Evolutionary conservation across 169 alveolate genomes (phyloP), one percentile per base, ranked within the genome.

Genomic region (Plasmodium malariae): DNA sequence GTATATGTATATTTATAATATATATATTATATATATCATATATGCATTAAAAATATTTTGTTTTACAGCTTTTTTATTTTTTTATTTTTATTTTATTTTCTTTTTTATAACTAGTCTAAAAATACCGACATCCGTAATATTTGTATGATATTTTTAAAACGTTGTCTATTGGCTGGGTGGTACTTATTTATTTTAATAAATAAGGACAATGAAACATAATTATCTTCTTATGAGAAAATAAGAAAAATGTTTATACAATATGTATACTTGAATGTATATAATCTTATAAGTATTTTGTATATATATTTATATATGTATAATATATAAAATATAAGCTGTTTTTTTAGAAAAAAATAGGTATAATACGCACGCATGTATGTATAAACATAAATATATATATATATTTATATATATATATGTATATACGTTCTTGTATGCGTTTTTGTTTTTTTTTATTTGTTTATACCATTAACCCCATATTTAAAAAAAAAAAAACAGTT

Each of bases 381-480:
- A 48, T 48, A 4, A 14, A n/a, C 26, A 55, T 17, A 3, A 36
- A 63, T 34, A 63, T 19, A 14, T 12, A 17, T 63, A 28, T 36
- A 32, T 32, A 63, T 34, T n/a, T 34, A 63, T 63, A 55, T 17
- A 55, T 55, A 55, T 19, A 55, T 55, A 21, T 17, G 32, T 3
- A 2, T 21, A 17, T 55, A 17, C 28, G n/a, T 57, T 51, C 54
- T 54, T 26, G 55, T 72, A 32, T 49, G 60, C 62, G 45, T 54
- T 14, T 30, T 63, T 73, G 54, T 73, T 73, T 76, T 62, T 76
- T 62, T 34, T 55, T 73, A 55, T 76, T 76, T 76, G 37, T 76
- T 73, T n/a, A n/a, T n/a, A n/a, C n/a, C n/a, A n/a, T n/a, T n/a
- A n/a, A n/a, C n/a, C n/a, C n/a, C n/a, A n/a, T n/a, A n/a, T n/a